Evolutionary conservation across 1,284 basidiomycete genomes (phyloP).

Genomic region (Cerioporus squamosus): DNA sequence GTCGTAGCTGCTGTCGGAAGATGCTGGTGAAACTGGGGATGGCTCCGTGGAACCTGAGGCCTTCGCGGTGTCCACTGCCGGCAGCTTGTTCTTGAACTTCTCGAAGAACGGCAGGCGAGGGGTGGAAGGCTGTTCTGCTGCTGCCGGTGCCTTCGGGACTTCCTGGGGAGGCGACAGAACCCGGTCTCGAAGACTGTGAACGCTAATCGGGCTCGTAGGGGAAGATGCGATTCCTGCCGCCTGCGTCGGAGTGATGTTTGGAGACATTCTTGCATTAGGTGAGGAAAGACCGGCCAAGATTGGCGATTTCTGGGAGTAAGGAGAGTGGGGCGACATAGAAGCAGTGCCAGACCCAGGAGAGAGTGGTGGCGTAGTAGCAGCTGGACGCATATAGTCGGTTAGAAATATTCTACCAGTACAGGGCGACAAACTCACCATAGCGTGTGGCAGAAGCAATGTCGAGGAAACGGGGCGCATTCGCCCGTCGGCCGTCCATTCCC

Average conservation of each 20-base stretch:
- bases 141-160: constrained; percentile 34
- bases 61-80: constrained; percentile 26
- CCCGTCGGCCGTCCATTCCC: constrained; percentile 41
- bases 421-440: constrained; percentile 26
- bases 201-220: constrained; percentile 27
- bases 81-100: constrained; percentile 45
- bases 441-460: constrained; percentile 46
- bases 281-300: constrained; percentile 21
- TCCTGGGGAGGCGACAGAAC: constrained; percentile 30
- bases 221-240: constrained; percentile 34
- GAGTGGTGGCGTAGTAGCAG: constrained; percentile 38
- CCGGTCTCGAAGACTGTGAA: constrained; percentile 26
- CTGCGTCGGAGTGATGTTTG: constrained; percentile 26
- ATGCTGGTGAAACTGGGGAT: constrained; percentile 27
- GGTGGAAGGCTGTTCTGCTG: constrained; percentile 39
- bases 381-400: constrained; percentile 2
- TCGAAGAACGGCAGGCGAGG: constrained; percentile 51
- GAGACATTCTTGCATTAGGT: constrained; percentile 19
- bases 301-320: constrained; percentile 35
- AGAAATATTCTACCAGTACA: neutral
- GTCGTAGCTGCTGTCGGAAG: constrained; percentile 34
- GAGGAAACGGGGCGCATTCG: constrained; percentile 54
- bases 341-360: constrained; percentile 40
- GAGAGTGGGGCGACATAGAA: constrained; percentile 40
- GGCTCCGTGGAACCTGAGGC: constrained; percentile 19